A percentile compares a stretch with the other conserved stretches of the same genome.
These are phyloP conservation scores for Albifimbria verrucaria DNA, from an alignment of 2,329 filamentous ascomycete genomes.

Conservation along the genomic window DNA sequence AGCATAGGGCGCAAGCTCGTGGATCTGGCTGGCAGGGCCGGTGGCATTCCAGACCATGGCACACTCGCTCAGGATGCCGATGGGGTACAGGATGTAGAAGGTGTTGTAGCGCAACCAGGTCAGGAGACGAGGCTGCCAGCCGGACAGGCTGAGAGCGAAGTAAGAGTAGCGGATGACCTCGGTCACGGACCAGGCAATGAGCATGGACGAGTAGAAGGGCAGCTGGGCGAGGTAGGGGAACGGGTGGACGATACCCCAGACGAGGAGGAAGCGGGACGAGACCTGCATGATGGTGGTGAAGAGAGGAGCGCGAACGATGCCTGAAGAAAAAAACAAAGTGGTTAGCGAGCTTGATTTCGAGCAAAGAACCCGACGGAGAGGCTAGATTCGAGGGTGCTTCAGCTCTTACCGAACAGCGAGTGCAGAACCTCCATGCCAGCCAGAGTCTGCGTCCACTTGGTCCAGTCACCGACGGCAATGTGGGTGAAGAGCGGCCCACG, in stretches of 20 bases:
- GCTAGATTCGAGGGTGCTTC: no score
- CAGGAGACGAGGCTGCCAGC: conserved; percentile 60
- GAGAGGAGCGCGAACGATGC: conserved; percentile 81
- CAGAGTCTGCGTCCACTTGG: conserved; percentile 77
- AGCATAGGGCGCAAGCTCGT: conserved; percentile 51
- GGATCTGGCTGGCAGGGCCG: conserved; percentile 48
- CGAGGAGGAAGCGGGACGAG: conserved; percentile 77
- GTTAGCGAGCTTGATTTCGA: conserved; percentile 3
- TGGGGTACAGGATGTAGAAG: conserved; percentile 87
- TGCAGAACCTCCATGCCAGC: conserved; percentile 83
- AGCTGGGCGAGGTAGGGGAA: conserved; percentile 66
- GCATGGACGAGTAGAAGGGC: conserved; percentile 70
- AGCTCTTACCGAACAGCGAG: conserved; percentile 64
- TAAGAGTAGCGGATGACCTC: conserved; percentile 93
- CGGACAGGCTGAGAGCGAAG: conserved; percentile 72
- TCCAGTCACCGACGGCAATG: conserved; percentile 60
- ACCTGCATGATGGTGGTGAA: conserved; percentile 90
- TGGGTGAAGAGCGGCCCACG: conserved; percentile 59
- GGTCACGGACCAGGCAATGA: conserved; percentile 83
- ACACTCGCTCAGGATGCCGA: conserved; percentile 88
- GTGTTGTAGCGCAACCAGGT: conserved; percentile 88
- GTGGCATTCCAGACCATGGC: conserved; percentile 72
- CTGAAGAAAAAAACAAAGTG: conserved; percentile 38
- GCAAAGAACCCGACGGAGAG: not conserved
- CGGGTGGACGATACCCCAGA: conserved; percentile 76